phyloP scores from a whole-genome alignment of 306 rosid genomes.

The Pueraria montana region DNA sequence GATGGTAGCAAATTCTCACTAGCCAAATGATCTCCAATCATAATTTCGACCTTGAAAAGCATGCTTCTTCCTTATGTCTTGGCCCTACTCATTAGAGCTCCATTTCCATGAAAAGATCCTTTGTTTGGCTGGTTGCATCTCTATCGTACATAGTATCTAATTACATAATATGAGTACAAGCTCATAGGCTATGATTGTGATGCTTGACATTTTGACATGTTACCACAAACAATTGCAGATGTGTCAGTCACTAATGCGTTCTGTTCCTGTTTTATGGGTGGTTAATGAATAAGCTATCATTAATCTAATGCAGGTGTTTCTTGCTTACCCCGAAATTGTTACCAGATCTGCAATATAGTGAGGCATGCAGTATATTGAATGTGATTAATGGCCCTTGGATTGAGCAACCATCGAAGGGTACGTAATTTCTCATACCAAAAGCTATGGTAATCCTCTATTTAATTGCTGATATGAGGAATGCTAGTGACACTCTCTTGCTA shows the following conservation, averaged over 20 bases:
- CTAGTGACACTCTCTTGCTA: too few relatives aligned
- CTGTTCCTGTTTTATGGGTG: constrained; percentile 3
- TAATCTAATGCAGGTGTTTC: constrained; percentile 79
- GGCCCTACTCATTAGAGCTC: background rate
- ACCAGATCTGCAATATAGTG: constrained; percentile 88
- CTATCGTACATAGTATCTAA: background rate
- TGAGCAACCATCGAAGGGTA: constrained; percentile 76
- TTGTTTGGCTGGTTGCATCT: background rate
- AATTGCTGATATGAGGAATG: too few relatives aligned
- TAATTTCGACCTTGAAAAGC: background rate
- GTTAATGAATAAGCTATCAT: constrained; percentile 1
- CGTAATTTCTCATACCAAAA: constrained; percentile 30
- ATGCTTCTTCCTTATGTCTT: background rate
- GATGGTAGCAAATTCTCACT: background rate
- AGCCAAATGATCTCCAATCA: background rate
- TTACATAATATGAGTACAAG: background rate
- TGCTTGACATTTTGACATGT: constrained; percentile 2
- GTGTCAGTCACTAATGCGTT: constrained; percentile 7
- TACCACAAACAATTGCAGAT: background rate
- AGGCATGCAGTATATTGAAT: constrained; percentile 87
- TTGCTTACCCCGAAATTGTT: constrained; percentile 93
- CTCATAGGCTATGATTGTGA: constrained; percentile 19
- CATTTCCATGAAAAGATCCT: background rate
- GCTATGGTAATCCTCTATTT: constrained; percentile 9
- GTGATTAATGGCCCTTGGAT: constrained; percentile 96